Evolutionary conservation across 805 yeast species (phyloP).

Genomic region (Pichia manshurica): DNA sequence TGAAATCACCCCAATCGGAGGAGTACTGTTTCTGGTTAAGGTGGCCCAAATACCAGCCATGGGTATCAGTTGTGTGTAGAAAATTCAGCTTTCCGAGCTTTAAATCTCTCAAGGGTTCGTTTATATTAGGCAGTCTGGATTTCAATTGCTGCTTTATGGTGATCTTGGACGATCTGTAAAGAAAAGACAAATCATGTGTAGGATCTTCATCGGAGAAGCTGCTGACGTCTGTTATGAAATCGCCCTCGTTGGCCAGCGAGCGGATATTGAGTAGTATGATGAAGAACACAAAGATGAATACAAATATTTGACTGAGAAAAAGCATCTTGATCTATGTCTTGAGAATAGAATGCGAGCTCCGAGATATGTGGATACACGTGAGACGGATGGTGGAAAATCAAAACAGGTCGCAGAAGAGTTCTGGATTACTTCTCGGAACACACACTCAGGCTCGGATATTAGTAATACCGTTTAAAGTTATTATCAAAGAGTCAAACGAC

Average conservation of each 20-base stretch:
- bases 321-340: conserved; percentile 1
- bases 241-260: conserved; percentile 1
- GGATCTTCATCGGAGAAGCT: background rate
- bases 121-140: conserved; percentile 30
- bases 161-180: conserved; percentile 5
- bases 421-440: too few relatives aligned
- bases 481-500: too few relatives aligned
- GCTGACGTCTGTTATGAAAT: background rate
- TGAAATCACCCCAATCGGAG: conserved; percentile 90
- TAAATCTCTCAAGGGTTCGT: conserved; percentile 45
- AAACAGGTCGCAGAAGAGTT: too few relatives aligned
- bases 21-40: conserved; percentile 66
- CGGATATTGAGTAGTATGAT: conserved; percentile 6
- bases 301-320: background rate
- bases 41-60: conserved; percentile 95
- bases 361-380: too few relatives aligned
- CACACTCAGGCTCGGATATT: too few relatives aligned
- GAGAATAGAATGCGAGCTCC: too few relatives aligned
- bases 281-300: conserved; percentile 2
- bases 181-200: background rate
- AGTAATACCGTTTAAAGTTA: too few relatives aligned
- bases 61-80: conserved; percentile 93
- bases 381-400: too few relatives aligned
- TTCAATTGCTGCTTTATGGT: conserved; percentile 26
- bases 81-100: conserved; percentile 73